These are phyloP conservation scores for Clavaria fumosa DNA, from an alignment of 768 basidiomycete species.

Conservation along the genomic window DNA sequence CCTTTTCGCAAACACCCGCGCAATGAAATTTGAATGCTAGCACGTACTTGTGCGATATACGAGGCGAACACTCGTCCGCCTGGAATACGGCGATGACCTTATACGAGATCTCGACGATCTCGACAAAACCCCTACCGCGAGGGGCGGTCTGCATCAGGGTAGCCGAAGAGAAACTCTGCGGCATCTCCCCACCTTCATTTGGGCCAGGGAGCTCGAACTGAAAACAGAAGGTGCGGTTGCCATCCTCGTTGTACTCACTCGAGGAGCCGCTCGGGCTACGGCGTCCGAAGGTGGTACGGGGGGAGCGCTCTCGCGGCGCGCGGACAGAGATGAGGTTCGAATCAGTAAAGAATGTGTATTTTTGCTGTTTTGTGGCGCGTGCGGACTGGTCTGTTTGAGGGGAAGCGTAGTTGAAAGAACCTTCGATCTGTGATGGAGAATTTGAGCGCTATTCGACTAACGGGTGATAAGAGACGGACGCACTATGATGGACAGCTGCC, in stretches of 20 bases:
- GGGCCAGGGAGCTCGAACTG: conserved; percentile 39
- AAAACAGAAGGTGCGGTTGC: conserved; percentile 26
- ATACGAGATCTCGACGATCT: conserved; percentile 29
- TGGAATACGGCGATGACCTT: conserved; percentile 37
- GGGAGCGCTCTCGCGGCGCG: conserved; percentile 16
- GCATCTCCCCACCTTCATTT: conserved; percentile 41
- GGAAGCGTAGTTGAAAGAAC: conserved; percentile 34
- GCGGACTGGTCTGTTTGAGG: conserved; percentile 16
- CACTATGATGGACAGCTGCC: conserved; percentile 32
- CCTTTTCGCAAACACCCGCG: conserved; percentile 15
- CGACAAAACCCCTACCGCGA: conserved; percentile 14
- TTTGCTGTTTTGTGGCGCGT: no score
- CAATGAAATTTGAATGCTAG: conserved; percentile 33
- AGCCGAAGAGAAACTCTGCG: conserved; percentile 36
- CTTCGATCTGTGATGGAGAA: conserved; percentile 42
- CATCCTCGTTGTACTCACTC: neutral
- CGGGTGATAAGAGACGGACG: conserved; percentile 1
- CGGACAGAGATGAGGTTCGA: conserved; percentile 28
- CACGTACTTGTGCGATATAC: conserved; percentile 40
- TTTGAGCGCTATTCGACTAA: conserved; percentile 3
- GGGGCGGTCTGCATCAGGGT: conserved; percentile 12
- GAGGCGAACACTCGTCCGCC: no score
- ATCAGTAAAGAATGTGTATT: no score
- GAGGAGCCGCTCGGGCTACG: conserved; percentile 12
- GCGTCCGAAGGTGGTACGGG: conserved; percentile 29